These are phyloP conservation scores for Irpex lacteus DNA, from an alignment of 1,284 basidiomycete species.

Conservation along the genomic window DNA sequence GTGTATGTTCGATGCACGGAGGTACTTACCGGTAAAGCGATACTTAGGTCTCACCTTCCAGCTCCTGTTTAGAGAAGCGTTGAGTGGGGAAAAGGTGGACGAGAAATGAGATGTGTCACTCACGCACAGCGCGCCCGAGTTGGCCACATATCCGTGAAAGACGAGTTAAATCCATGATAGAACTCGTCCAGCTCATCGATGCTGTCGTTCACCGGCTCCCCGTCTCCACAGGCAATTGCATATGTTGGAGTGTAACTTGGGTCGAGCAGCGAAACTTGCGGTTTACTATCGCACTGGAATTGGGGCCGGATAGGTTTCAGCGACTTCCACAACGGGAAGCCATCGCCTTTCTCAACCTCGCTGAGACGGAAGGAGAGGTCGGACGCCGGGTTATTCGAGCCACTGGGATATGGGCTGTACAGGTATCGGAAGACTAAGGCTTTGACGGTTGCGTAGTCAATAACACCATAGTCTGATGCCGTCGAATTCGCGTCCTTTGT, in stretches of 20 bases:
- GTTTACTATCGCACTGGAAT: slow-evolving; percentile 1
- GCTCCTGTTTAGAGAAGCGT: slow-evolving; percentile 1
- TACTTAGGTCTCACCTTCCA: slow-evolving; percentile 16
- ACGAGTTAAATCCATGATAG: neutral
- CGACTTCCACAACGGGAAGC: slow-evolving; percentile 3
- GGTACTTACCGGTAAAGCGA: slow-evolving; percentile 11
- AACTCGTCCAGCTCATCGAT: slow-evolving; percentile 5
- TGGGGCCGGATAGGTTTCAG: neutral
- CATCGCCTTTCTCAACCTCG: slow-evolving; percentile 9
- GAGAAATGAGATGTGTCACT: neutral
- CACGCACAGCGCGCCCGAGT: slow-evolving; percentile 6
- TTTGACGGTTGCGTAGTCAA: slow-evolving; percentile 14
- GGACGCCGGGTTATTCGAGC: neutral
- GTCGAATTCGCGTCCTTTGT: neutral
- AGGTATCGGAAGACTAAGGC: slow-evolving; percentile 9
- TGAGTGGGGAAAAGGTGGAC: neutral
- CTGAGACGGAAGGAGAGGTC: slow-evolving; percentile 4
- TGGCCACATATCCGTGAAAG: slow-evolving; percentile 10
- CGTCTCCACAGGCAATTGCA: slow-evolving; percentile 9
- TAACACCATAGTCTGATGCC: slow-evolving; percentile 10
- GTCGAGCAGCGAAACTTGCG: neutral
- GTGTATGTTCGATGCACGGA: neutral
- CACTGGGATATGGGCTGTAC: slow-evolving; percentile 11
- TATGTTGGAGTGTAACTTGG: neutral
- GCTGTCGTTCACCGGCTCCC: slow-evolving; percentile 1